These are phyloP conservation scores for Curvularia spicifera DNA, from an alignment of 2,329 filamentous ascomycete species.

Conservation along the genomic window DNA sequence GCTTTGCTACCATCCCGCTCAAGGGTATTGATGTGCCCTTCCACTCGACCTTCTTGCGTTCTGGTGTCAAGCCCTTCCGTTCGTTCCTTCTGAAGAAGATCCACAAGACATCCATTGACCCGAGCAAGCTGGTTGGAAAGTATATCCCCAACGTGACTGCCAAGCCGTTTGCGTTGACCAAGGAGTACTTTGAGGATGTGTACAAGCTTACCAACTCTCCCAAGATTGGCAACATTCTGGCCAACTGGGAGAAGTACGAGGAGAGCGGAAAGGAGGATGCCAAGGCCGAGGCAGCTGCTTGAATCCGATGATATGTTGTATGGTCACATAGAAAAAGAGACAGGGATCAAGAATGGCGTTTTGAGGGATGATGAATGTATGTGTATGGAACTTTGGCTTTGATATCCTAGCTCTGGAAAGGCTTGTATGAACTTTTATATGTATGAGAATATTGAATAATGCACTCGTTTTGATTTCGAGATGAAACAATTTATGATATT, in stretches of 20 bases:
- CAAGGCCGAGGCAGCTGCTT: conserved; percentile 32
- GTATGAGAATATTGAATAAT: conserved; percentile 8
- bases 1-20: conserved; percentile 95
- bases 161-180: conserved; percentile 90
- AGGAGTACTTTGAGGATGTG: conserved; percentile 99
- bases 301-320: conserved; percentile 1
- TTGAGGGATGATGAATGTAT: background rate
- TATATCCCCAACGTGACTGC: conserved; percentile 99
- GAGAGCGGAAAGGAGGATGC: conserved; percentile 44
- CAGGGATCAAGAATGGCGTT: conserved; percentile 7
- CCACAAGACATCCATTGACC: conserved; percentile 98
- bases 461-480: conserved; percentile 2
- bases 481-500: background rate
- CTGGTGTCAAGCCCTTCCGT: conserved; percentile 98
- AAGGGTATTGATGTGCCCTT: conserved; percentile 98
- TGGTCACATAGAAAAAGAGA: background rate
- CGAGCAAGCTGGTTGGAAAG: conserved; percentile 94
- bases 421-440: conserved; percentile 1
- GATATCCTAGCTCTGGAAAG: conserved; percentile 12
- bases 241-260: conserved; percentile 70
- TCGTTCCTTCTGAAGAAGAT: conserved; percentile 99
- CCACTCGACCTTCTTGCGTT: conserved; percentile 97
- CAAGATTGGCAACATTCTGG: conserved; percentile 77
- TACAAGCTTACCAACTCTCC: conserved; percentile 88
- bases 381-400: conserved; percentile 3